These are phyloP conservation scores for Hyphodiscus hymeniophilus DNA, from an alignment of 495 filamentous ascomycete genomes.

Conservation along the genomic window DNA sequence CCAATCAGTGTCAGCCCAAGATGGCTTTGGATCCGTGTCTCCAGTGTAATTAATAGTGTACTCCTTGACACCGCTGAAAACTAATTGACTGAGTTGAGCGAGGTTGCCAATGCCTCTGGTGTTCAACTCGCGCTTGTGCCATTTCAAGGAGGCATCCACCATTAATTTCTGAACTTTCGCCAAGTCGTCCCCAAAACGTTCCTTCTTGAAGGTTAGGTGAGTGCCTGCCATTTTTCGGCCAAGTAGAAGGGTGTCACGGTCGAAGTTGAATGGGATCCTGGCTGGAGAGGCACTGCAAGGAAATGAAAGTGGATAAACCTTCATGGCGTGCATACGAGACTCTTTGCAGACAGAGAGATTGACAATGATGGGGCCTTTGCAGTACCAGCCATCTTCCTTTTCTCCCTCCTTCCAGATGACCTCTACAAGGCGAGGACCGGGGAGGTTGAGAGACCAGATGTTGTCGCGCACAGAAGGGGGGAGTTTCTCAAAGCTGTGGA, in stretches of 20 bases:
- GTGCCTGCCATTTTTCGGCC: not conserved
- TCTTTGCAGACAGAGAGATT: not conserved
- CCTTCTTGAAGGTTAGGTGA: not conserved
- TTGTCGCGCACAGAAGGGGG: not conserved
- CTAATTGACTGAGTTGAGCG: not conserved
- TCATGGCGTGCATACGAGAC: not conserved
- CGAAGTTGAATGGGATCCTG: conserved; percentile 10
- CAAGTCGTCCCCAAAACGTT: not conserved
- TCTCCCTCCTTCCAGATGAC: not conserved
- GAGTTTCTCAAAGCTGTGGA: not conserved
- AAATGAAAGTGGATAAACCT: not conserved
- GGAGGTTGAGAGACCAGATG: not conserved
- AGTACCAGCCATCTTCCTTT: not conserved
- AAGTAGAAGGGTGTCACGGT: conserved; percentile 4
- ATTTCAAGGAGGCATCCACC: not conserved
- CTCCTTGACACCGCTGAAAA: not conserved
- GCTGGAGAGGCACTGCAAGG: not conserved
- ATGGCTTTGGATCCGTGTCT: not conserved
- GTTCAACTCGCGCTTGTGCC: not conserved
- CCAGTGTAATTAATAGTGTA: not conserved
- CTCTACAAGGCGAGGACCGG: not conserved
- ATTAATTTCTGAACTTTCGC: not conserved
- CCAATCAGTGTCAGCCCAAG: not conserved
- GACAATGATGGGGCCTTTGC: not conserved
- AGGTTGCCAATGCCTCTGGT: not conserved